Conservation (phyloP, 345 rosid species). For the Gossypium rotundifolium region DNA sequence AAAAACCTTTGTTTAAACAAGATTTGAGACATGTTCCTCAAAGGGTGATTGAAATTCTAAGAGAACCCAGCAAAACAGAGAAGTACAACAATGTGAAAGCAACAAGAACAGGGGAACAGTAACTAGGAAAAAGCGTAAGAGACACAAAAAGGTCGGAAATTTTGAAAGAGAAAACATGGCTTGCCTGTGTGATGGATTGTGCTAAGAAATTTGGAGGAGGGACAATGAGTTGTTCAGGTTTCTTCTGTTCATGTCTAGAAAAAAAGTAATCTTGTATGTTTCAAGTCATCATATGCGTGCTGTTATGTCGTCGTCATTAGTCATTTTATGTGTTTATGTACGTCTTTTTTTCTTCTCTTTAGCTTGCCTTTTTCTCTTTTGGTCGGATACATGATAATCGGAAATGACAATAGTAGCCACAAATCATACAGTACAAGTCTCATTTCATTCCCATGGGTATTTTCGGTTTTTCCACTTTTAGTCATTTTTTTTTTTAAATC, state of each 20-base stretch:
- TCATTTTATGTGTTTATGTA: not conserved
- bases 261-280: constrained; percentile 16
- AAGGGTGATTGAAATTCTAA: constrained; percentile 15
- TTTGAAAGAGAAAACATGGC: constrained; percentile 13
- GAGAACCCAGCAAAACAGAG: constrained; percentile 18
- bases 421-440: not conserved
- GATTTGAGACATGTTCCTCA: constrained; percentile 20
- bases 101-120: constrained; percentile 18
- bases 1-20: constrained; percentile 20
- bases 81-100: constrained; percentile 23
- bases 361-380: not conserved
- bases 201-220: constrained; percentile 1
- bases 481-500: not conserved
- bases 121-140: constrained; percentile 20
- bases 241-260: constrained; percentile 22
- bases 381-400: no score
- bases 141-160: constrained; percentile 25
- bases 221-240: constrained; percentile 41
- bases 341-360: not conserved
- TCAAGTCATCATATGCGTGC: constrained; percentile 23
- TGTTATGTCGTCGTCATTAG: not conserved
- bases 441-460: not conserved
- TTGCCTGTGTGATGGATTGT: not conserved
- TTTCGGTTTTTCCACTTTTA: not conserved
- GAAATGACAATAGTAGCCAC: constrained; percentile 24